Evolutionary conservation across 23 red algal species (phyloP), one percentile per base, ranked within the genome.

Genomic region (Gracilariopsis chorda): DNA sequence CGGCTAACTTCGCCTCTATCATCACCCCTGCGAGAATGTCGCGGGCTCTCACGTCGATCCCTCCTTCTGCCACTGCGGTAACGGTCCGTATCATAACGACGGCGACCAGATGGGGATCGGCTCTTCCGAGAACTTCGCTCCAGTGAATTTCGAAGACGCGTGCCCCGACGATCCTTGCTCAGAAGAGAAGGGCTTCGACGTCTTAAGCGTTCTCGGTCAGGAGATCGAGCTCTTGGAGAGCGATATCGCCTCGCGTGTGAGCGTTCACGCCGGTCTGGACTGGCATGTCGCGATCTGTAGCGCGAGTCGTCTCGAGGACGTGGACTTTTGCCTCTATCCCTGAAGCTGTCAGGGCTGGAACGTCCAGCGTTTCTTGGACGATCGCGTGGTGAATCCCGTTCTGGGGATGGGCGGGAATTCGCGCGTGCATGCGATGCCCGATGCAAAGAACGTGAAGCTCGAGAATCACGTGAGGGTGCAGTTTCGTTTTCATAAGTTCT

Each of bases 401-500:
- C 67, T 73, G 67, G 12, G 10, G 36, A 20, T 11, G 40, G 37
- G 40, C 47, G 5, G 37, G 67, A 14, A 44, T 4, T 46, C 42
- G 40, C 39, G 40, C 67, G 36, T 28, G 67, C 8, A 16, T 35
- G 36, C 5, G 67, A 17, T 19, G 67, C 32, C 39, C 67, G 67
- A 73, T 73, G 39, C 40, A 46, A 73, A 46, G 67, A 24, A 46
- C 67, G 67, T 46, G 33, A n/a, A 42, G 67, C 67, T 45, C 67
- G 67, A 46, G 67, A 73, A 46, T 73, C 67, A 24, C 67, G 67
- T 47, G 67, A 42, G 23, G 67, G 67, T 47, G 67, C 67, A 46
- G 37, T 32, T 73, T 73, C 67, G 67, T 73, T 73, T 73, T 73
- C 67, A 73, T 73, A 46, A 73, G 67, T 46, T 73, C 17, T 73